phyloP scores from a whole-genome alignment of 2,329 filamentous ascomycete genomes.

The Fusarium succisae region DNA sequence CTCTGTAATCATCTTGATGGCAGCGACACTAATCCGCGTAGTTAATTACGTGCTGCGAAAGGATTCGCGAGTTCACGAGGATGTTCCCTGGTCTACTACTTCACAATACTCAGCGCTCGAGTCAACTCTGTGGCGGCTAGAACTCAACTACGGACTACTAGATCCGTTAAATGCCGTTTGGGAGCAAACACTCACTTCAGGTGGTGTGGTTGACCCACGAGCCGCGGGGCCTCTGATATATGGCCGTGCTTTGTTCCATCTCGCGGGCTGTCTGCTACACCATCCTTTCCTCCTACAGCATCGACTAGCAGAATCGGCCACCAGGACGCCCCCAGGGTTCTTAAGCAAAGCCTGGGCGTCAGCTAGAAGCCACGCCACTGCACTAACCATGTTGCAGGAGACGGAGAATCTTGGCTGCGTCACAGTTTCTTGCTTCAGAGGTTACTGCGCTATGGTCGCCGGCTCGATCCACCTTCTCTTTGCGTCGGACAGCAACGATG shows the following conservation, averaged over 20 bases:
- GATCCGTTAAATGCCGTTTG: not conserved
- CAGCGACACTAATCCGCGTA: not conserved
- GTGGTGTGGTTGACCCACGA: not conserved
- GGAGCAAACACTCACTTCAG: not conserved
- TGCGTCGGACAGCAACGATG: not conserved
- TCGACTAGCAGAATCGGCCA: not conserved
- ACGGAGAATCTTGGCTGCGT: not conserved
- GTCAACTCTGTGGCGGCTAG: not conserved
- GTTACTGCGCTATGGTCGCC: not conserved
- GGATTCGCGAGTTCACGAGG: not conserved
- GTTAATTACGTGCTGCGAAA: not conserved
- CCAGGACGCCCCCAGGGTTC: not conserved
- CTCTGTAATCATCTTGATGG: not conserved
- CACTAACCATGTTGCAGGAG: not conserved
- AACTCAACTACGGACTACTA: not conserved
- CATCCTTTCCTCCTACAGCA: not conserved
- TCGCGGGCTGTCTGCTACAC: not conserved
- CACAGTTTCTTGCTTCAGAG: not conserved
- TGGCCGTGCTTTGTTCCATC: not conserved
- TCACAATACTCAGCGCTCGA: not conserved
- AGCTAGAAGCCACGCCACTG: not conserved
- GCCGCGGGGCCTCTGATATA: not conserved
- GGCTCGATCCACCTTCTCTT: not conserved
- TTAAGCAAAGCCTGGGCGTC: not conserved
- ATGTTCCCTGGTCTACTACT: not conserved